Conservation (phyloP, 768 basidiomycete species). For the Obba rivulosa region DNA sequence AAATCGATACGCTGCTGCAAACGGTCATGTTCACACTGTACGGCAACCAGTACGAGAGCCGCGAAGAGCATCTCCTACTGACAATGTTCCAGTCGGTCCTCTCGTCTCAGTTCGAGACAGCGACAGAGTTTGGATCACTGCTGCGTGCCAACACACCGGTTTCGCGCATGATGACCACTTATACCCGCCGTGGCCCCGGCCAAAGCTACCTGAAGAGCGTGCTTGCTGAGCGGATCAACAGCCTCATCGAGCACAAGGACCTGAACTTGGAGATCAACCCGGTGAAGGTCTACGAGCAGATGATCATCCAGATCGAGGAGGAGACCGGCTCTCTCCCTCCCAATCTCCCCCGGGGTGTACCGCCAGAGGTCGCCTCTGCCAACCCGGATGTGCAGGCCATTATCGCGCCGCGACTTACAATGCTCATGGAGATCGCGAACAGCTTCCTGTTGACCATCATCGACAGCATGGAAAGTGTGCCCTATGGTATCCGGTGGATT, state of each 20-base stretch:
- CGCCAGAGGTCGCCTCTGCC: conserved; percentile 91
- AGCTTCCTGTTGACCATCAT: conserved; percentile 97
- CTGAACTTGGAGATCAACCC: conserved; percentile 99
- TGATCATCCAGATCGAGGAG: conserved; percentile 98
- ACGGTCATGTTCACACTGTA: conserved; percentile 99
- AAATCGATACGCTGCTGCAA: conserved; percentile 98
- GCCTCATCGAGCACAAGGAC: conserved; percentile 98
- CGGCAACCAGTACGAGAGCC: conserved; percentile 87
- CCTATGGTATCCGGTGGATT: conserved; percentile 99
- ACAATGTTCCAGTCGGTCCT: conserved; percentile 99
- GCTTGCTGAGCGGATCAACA: conserved; percentile 96
- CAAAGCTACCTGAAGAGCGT: conserved; percentile 98
- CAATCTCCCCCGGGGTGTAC: conserved; percentile 87
- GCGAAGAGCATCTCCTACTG: conserved; percentile 93
- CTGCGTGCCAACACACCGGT: conserved; percentile 98
- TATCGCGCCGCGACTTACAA: conserved; percentile 92
- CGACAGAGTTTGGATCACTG: conserved; percentile 97
- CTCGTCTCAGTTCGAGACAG: conserved; percentile 98
- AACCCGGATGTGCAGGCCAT: conserved; percentile 97
- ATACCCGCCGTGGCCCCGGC: conserved; percentile 96
- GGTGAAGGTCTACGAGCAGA: conserved; percentile 99
- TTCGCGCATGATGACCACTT: conserved; percentile 99
- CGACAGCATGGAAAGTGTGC: conserved; percentile 96
- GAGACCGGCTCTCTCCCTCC: conserved; percentile 90
- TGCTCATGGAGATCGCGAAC: conserved; percentile 99